Percentiles rank a stretch among this genome's conserved stretches.
Evolutionary conservation across 257 asterid genomes (phyloP).

Genomic region (Nyctanthes arbortristis): DNA sequence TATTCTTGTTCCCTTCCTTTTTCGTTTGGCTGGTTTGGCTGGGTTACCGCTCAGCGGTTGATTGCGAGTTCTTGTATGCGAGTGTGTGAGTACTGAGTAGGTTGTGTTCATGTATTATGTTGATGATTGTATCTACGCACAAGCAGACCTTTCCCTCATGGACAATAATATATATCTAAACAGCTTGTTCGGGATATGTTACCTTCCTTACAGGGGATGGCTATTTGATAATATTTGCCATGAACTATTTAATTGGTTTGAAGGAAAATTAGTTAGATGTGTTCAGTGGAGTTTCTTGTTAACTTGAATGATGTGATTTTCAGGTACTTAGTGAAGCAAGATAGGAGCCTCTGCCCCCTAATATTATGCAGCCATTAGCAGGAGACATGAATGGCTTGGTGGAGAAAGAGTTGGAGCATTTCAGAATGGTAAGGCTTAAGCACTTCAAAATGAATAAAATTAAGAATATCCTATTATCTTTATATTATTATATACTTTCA

Average conservation of each 20-base stretch:
- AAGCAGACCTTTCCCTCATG: no score
- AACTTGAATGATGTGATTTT: conserved; percentile 23
- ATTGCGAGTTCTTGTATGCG: no score
- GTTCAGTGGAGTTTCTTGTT: not conserved
- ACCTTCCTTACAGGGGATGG: no score
- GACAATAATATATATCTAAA: no score
- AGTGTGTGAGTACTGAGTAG: no score
- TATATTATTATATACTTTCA: conserved; percentile 1
- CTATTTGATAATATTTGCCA: not conserved
- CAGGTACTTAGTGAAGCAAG: conserved; percentile 54
- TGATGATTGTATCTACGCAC: no score
- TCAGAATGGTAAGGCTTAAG: conserved; percentile 49
- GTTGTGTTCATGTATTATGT: no score
- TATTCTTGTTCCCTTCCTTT: no score
- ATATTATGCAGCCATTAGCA: conserved; percentile 26
- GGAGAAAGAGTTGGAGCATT: conserved; percentile 61
- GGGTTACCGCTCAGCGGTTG: no score
- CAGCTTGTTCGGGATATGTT: no score
- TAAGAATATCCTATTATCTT: conserved; percentile 1
- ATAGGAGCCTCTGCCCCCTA: conserved; percentile 19
- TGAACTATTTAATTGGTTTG: not conserved
- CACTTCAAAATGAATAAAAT: conserved; percentile 10
- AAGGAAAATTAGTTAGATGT: not conserved
- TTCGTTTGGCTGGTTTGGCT: no score
- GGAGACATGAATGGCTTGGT: conserved; percentile 33